Conservation (phyloP, 805 yeast genomes). For the Candida hungchunana region DNA sequence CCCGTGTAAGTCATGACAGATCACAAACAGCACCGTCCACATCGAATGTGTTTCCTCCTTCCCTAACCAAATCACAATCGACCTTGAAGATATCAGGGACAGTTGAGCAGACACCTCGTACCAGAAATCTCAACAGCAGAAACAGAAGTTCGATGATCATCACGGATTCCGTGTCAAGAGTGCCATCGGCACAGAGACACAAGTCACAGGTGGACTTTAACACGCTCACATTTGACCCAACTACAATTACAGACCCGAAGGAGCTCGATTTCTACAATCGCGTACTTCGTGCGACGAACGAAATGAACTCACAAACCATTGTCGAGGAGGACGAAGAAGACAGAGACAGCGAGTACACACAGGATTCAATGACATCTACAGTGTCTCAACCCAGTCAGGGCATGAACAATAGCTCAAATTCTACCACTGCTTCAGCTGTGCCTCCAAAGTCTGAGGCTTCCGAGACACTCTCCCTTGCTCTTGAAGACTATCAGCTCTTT, state of each 20-base stretch:
- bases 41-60: neutral
- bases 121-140: neutral
- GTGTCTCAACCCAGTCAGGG: constrained; percentile 1
- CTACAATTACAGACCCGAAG: constrained; percentile 17
- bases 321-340: constrained; percentile 8
- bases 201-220: constrained; percentile 16
- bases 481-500: constrained; percentile 23
- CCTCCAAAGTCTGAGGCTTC: neutral
- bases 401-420: neutral
- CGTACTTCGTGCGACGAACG: constrained; percentile 1
- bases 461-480: constrained; percentile 13
- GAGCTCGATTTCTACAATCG: constrained; percentile 22
- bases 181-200: constrained; percentile 5
- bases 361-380: neutral
- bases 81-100: constrained; percentile 1
- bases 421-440: neutral
- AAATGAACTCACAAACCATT: constrained; percentile 1
- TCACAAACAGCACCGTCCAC: no score
- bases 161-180: neutral
- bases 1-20: no score
- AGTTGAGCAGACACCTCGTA: no score
- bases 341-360: neutral
- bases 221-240: constrained; percentile 5
- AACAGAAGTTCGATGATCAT: constrained; percentile 10
- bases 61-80: constrained; percentile 3